Evolutionary conservation across 441 rosid species (phyloP), one percentile per base, ranked within the genome.

Genomic region (Arabidopsis hybrid): DNA sequence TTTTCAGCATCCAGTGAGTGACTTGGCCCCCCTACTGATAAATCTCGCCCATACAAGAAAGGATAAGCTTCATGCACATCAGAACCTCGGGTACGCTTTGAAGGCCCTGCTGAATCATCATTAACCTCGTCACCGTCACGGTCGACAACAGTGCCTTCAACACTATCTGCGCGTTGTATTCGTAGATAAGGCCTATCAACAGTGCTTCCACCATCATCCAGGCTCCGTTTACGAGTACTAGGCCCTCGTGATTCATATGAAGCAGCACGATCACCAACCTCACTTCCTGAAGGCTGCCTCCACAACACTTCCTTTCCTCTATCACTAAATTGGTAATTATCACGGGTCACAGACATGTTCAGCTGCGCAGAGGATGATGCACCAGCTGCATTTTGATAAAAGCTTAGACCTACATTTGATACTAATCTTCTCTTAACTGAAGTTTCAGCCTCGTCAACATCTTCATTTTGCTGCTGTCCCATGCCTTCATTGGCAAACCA

Each of bases 181-280:
- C 84, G 81, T 69, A 88, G 65, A 55, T 85, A 85, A 57, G 84
- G 89, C 85, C 93, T 88, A 80, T 88, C 83, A 76, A 86, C 89
- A 32, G 98, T 92, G 85, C 98, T 96, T 63, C 96, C 97, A 81
- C 96, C 99, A 75, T 88, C 87, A 68, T 96, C 98, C 76, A 91
- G 72, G 82, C 89, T 89, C 73, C 99, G 88, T 80, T 96, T 96
- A 63, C 97, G 97, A 77, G 95, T 87, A 81, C 96, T 91, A 50
- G 98, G 97, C 42, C 97, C 97, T 69, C 93, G 81, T 56, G 99
- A 96, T 82, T 96, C 99, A 84, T 80, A 90, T 50, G 99, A 96
- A 79, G 98, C 93, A 60, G 98, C 98, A 85, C 88, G 95, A 78
- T 93, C 98, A 67, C 99, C 99, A 66, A 93, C 95, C 89, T 96